These are phyloP conservation scores for Cryphonectria naterciae DNA, from an alignment of 2,329 filamentous ascomycete genomes.

Conservation along the genomic window DNA sequence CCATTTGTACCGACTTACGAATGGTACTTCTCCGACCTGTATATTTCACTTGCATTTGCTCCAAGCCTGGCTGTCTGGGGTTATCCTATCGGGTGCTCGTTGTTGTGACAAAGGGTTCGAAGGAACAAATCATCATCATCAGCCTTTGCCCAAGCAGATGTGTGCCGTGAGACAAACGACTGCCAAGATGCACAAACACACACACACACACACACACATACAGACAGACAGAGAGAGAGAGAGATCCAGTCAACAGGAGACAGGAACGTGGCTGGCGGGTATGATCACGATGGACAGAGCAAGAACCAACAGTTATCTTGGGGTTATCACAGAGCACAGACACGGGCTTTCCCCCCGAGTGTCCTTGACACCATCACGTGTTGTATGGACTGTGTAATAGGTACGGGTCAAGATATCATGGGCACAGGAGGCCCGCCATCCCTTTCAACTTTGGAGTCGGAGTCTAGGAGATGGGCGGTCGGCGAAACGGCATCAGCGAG, in stretches of 20 bases:
- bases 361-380: not conserved
- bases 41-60: slow-evolving; percentile 14
- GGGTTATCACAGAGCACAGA: not conserved
- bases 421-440: not conserved
- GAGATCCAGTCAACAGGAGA: not conserved
- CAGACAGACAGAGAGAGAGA: no score
- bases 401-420: not conserved
- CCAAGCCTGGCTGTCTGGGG: not conserved
- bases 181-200: not conserved
- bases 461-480: not conserved
- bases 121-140: not conserved
- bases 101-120: slow-evolving; percentile 2
- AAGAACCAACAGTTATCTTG: not conserved
- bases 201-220: not conserved
- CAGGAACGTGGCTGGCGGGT: not conserved
- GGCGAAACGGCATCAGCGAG: not conserved
- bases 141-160: not conserved
- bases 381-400: not conserved
- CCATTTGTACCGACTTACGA: slow-evolving; percentile 7
- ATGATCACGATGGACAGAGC: not conserved
- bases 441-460: not conserved
- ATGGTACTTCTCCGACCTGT: slow-evolving; percentile 25
- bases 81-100: not conserved
- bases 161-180: not conserved
- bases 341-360: not conserved